Conservation (phyloP, 257 asterid species). For the Cynanchum wilfordii region DNA sequence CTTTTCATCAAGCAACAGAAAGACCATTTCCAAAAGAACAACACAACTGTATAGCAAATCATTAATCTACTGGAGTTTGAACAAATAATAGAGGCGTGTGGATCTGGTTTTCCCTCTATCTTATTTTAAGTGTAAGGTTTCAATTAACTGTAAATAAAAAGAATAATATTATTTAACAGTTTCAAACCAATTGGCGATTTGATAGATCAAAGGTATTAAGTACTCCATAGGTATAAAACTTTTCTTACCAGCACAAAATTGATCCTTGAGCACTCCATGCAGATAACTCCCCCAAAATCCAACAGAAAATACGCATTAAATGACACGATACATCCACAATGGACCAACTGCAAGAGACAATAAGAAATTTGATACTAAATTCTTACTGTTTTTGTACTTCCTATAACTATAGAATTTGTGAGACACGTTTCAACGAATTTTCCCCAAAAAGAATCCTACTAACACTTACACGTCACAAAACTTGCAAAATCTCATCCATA, state of each 20-base stretch:
- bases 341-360: conserved; percentile 49
- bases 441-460: background rate
- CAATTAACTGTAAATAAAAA: background rate
- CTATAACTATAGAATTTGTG: background rate
- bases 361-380: background rate
- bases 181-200: background rate
- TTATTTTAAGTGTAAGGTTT: background rate
- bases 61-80: background rate
- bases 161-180: background rate
- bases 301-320: conserved; percentile 55
- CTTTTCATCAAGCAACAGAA: too few relatives aligned
- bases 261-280: conserved; percentile 73
- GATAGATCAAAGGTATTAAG: background rate
- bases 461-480: background rate
- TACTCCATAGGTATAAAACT: conserved; percentile 3
- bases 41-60: too few relatives aligned
- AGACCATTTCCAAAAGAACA: too few relatives aligned
- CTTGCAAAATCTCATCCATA: background rate
- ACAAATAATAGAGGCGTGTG: background rate
- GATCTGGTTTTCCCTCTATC: background rate
- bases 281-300: conserved; percentile 77
- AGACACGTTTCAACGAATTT: background rate
- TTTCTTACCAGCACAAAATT: conserved; percentile 56
- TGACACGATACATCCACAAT: conserved; percentile 82
- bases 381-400: background rate